Conservation (phyloP, 306 rosid genomes). For the Ormosia emarginata region DNA sequence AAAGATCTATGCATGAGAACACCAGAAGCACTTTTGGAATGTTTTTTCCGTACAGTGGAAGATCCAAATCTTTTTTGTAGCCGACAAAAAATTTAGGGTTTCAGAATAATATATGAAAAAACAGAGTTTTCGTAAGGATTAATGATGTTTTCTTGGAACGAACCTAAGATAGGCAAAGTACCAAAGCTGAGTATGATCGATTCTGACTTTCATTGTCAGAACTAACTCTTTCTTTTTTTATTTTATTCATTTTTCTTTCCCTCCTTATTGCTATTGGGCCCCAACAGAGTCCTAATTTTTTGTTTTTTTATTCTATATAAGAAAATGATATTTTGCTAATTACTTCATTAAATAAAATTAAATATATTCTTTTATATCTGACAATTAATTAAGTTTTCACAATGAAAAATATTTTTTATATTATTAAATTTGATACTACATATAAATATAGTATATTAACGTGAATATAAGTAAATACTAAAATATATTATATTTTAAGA, state of each 20-base stretch:
- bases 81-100: conserved; percentile 18
- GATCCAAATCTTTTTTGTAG: neutral
- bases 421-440: no score
- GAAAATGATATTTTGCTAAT: no score
- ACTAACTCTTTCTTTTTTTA: neutral
- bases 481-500: no score
- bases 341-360: no score
- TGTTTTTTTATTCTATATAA: no score
- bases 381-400: no score
- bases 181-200: neutral
- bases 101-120: neutral
- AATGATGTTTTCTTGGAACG: neutral
- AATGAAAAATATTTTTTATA: no score
- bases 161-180: neutral
- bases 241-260: neutral
- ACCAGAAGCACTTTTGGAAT: conserved; percentile 3
- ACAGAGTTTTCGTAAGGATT: neutral
- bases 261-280: neutral
- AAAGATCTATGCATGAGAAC: conserved; percentile 13
- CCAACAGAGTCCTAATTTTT: neutral
- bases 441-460: no score
- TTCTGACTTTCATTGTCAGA: conserved; percentile 6
- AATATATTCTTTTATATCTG: no score
- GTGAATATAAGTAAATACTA: no score
- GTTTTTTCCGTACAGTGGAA: conserved; percentile 1